Conservation (phyloP, 805 yeast species). For the Wickerhamiella dianesei region DNA sequence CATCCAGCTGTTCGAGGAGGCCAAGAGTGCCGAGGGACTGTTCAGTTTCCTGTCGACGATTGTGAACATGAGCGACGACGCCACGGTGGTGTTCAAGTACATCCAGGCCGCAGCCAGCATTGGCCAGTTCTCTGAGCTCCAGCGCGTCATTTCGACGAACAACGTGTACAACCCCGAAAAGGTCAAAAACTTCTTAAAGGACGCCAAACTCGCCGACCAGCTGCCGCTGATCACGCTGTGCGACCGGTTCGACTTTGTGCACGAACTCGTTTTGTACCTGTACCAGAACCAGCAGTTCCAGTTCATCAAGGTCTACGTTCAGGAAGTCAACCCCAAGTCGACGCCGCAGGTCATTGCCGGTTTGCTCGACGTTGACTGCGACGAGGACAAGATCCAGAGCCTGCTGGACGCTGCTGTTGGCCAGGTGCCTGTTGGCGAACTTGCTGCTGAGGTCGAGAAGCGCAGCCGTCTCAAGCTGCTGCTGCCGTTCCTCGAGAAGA, state of each 20-base stretch:
- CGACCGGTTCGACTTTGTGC: slow-evolving; percentile 81
- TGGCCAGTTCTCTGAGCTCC: slow-evolving; percentile 87
- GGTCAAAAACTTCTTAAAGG: slow-evolving; percentile 93
- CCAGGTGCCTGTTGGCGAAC: slow-evolving; percentile 80
- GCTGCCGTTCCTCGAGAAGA: slow-evolving; percentile 84
- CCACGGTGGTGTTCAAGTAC: slow-evolving; percentile 91
- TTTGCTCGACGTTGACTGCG: slow-evolving; percentile 92
- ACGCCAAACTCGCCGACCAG: slow-evolving; percentile 86
- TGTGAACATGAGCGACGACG: slow-evolving; percentile 85
- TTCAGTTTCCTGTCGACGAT: slow-evolving; percentile 87
- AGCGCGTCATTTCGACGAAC: slow-evolving; percentile 89
- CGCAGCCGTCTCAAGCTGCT: slow-evolving; percentile 85
- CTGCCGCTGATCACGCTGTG: slow-evolving; percentile 92
- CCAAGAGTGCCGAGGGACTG: slow-evolving; percentile 82
- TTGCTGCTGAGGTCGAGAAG: slow-evolving; percentile 90
- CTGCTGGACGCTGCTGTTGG: slow-evolving; percentile 78
- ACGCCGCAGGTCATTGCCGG: slow-evolving; percentile 97
- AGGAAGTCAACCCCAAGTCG: slow-evolving; percentile 89
- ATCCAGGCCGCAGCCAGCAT: slow-evolving; percentile 86
- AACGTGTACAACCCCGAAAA: slow-evolving; percentile 91
- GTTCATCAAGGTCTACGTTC: slow-evolving; percentile 94
- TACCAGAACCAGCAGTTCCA: slow-evolving; percentile 94
- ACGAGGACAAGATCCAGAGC: slow-evolving; percentile 70
- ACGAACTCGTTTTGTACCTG: slow-evolving; percentile 82
- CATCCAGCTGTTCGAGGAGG: slow-evolving; percentile 86